Base-by-base conservation (phyloP, 139 green algal genomes). In the Asterochloris sp. region DNA sequence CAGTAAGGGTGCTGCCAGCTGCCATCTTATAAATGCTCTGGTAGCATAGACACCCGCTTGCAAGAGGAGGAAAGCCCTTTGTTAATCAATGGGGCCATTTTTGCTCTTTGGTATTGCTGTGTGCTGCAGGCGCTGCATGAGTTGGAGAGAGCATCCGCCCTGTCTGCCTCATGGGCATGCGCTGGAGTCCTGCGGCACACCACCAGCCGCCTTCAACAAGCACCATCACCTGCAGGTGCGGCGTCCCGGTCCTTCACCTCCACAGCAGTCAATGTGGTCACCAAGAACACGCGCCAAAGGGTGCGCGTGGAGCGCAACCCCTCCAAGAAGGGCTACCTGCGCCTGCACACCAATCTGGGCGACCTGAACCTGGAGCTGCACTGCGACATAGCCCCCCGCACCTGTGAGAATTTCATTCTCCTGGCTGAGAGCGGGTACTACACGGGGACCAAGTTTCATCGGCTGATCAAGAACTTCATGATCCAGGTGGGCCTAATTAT, bases 341-440 rank as follows among this genome's bases (percentile, higher is more conserved):
- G 90, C 8, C 73, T 98, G 84, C 87, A 94, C 85, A 98, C 93
- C 24, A 91, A 67, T 26, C 77, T 88, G 54, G 96, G 97, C 14
- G 93, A 98, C 87, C 84, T 99, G 11, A 98, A 98, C 87, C 13
- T 98, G 14, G 96, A 98, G 89, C 92, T 98, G 83, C 93, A 97
- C 85, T 95, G 90, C 83, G 96, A 98, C 89, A 81, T 98, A 14
- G 90, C 83, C 26, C 95, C 95, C 0, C 79, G 89, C 64, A 96
- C 96, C 26, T 98, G 93, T 85, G 97, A 99, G 84, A 99, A 99
- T 91, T 99, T 99, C 87, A 76, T 99, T 24, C 92, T 89, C 24
- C 90, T 98, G 74, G 91, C 86, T 19, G 91, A 94, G 83, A 88
- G 90, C 92, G 94, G 68, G 62, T 99, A 98, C 91, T 99, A 98